Evolutionary conservation across 1,139 yeast genomes (phyloP).

Genomic region (Candida sp.): DNA sequence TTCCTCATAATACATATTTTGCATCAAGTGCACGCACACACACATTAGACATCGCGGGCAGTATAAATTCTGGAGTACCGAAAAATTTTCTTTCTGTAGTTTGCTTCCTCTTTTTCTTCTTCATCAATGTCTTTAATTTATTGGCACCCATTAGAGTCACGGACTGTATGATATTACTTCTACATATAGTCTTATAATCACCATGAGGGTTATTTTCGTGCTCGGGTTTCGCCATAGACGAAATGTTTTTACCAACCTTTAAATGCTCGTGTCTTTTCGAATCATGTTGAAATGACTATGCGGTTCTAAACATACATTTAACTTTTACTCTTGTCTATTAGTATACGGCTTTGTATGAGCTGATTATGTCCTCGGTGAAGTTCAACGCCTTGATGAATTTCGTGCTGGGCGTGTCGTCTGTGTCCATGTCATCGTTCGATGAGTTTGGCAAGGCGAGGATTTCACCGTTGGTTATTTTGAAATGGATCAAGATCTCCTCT

Average conservation of each 20-base stretch:
- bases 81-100: slow-evolving; percentile 12
- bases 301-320: slow-evolving; percentile 48
- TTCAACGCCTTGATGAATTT: slow-evolving; percentile 31
- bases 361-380: slow-evolving; percentile 36
- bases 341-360: slow-evolving; percentile 13
- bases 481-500: slow-evolving; percentile 19
- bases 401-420: slow-evolving; percentile 16
- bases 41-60: neutral
- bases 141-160: slow-evolving; percentile 98
- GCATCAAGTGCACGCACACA: slow-evolving; percentile 1
- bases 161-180: slow-evolving; percentile 55
- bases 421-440: slow-evolving; percentile 20
- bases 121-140: slow-evolving; percentile 69
- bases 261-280: slow-evolving; percentile 59
- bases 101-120: slow-evolving; percentile 32
- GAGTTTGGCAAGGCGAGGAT: slow-evolving; percentile 10
- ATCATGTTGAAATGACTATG: slow-evolving; percentile 53
- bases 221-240: slow-evolving; percentile 91
- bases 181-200: slow-evolving; percentile 50
- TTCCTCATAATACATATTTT: neutral
- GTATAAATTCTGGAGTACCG: neutral
- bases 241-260: slow-evolving; percentile 61
- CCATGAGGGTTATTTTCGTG: slow-evolving; percentile 64
- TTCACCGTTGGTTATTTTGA: slow-evolving; percentile 37
- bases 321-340: slow-evolving; percentile 21